Evolutionary conservation across 805 yeast genomes (phyloP), one percentile per base, ranked within the genome.

Genomic region (Suhomyces kilbournensis): DNA sequence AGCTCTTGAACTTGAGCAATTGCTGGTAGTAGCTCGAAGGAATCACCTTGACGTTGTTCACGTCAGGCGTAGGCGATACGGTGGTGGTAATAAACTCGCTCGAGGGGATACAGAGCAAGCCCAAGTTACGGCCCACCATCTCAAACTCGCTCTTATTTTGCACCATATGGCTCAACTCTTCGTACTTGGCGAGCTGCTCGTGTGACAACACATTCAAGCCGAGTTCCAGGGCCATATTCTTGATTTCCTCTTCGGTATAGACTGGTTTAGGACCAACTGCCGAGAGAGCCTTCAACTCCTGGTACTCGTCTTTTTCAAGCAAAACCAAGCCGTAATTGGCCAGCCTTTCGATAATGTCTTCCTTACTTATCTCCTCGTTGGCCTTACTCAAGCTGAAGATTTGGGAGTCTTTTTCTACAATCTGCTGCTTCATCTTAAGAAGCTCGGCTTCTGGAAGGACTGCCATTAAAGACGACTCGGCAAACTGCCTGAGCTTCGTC

Each of bases 11-110:
- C 34, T 53, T 54, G 39, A 54, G 53, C 55, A 87, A 67, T 62
- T 81, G 81, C 56, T 80, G 79, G 67, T 84, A 87, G 63, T 86
- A 86, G 1, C 84, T 75, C 5, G 78, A 71, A 5, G 93, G 91
- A 32, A 87, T 63, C 8, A 85, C 83, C 53, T 84, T 85, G 32
- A 85, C 84, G 55, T 81, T 79, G 3, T 72, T 67, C 10, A 75
- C 66, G 57, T 85, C 88, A 3, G 88, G 82, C 4, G 67, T 68
- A 56, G 79, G 74, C 7, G 81, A 78, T 35, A 78, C 78, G 1
- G 87, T 82, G 0, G 91, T 85, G 0, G 88, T 83, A 54, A 86
- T 72, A 58, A 80, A 85, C 2, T 84, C 73, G n/a, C 76, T 64
- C 48, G 74, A 75, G 1, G 93, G 88, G 40, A 88, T 74, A 48